Evolutionary conservation across 495 filamentous ascomycete species (phyloP), one percentile per base, ranked within the genome.

Genomic region (Penicillium samsonianum): DNA sequence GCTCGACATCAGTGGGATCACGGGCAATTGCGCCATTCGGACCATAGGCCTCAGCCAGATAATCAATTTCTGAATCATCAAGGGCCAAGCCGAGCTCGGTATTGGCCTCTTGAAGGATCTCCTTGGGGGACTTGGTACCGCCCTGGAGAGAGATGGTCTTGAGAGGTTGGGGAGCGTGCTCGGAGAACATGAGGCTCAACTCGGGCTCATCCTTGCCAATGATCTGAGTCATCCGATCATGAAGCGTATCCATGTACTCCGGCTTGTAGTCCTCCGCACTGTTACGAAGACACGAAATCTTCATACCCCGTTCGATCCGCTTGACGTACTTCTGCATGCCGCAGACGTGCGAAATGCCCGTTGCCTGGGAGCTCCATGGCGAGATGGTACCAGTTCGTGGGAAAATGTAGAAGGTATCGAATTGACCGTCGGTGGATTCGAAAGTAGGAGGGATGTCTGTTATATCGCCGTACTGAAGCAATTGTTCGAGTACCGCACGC

Each of bases 341-440:
- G 70, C 92, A 97, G n/a, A 96, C 92, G 54, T 92, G 84, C 37
- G 92, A 87, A 69, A 98, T 96, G 64, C 85, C 91, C 37, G 93
- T 96, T 37, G 93, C 94, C 67, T 96, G 91, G 48, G 92, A 95
- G 69, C 90, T 96, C 94, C 94, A 98, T 73, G 94, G 94, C 37
- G 91, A 96, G 60, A 96, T 91, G 35, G 92, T 96, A 40, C 86
- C 87, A 28, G 78, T 80, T 48, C 94, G 83, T 11, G 93, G 94
- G 35, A 81, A 83, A 45, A 97, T 80, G 66, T 90, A 91, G 67
- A 85, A 84, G 22, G 82, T 75, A 57, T 82, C 74, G 33, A 69
- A 76, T 31, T 68, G 47, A 11, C 75, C 79, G 47, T 78, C 70
- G 26, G 70, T 69, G 54, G 64, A 56, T 67, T 70, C 70, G 56